Percentiles rank a stretch among this genome's conserved stretches.
These are phyloP conservation scores for Vanrija pseudolonga DNA, from an alignment of 1,284 basidiomycete genomes.

Conservation along the genomic window DNA sequence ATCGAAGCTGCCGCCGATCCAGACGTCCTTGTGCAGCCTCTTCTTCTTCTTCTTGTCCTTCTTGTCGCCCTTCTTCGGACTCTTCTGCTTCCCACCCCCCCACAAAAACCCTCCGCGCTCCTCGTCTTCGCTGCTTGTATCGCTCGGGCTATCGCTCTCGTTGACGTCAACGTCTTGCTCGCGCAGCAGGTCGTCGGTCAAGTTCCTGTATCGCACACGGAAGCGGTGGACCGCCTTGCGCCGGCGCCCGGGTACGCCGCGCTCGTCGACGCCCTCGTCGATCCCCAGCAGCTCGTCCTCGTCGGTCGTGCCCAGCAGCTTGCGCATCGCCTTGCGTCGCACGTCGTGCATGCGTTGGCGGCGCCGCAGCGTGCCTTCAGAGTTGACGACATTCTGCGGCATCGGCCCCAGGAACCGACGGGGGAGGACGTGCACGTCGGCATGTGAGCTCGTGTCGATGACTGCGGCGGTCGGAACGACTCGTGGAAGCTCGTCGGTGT, in stretches of 20 bases:
- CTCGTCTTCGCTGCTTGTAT: background rate
- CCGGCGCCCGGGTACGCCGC: background rate
- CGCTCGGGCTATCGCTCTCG: constrained; percentile 1
- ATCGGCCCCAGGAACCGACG: constrained; percentile 43
- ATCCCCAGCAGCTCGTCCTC: background rate
- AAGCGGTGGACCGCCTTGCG: constrained; percentile 16
- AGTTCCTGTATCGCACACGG: constrained; percentile 13
- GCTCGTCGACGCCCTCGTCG: background rate
- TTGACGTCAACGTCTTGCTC: constrained; percentile 12
- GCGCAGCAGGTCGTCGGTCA: constrained; percentile 4
- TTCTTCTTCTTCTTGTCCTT: constrained; percentile 20
- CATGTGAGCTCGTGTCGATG: constrained; percentile 22
- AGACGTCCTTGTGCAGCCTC: constrained; percentile 11
- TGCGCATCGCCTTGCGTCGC: constrained; percentile 5
- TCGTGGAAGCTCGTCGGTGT: constrained; percentile 24
- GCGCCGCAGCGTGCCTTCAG: constrained; percentile 19
- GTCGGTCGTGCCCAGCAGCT: background rate
- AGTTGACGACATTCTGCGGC: constrained; percentile 29
- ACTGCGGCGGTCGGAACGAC: constrained; percentile 10
- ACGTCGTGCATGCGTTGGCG: constrained; percentile 18
- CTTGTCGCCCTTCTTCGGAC: constrained; percentile 2
- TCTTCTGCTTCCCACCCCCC: background rate
- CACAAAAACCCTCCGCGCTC: background rate
- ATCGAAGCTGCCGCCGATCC: constrained; percentile 45
- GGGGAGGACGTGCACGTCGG: constrained; percentile 24